Percentiles rank a stretch among this genome's conserved stretches.
These are phyloP conservation scores for Melanogaster broomeanus DNA, from an alignment of 768 basidiomycete species.

Conservation along the genomic window DNA sequence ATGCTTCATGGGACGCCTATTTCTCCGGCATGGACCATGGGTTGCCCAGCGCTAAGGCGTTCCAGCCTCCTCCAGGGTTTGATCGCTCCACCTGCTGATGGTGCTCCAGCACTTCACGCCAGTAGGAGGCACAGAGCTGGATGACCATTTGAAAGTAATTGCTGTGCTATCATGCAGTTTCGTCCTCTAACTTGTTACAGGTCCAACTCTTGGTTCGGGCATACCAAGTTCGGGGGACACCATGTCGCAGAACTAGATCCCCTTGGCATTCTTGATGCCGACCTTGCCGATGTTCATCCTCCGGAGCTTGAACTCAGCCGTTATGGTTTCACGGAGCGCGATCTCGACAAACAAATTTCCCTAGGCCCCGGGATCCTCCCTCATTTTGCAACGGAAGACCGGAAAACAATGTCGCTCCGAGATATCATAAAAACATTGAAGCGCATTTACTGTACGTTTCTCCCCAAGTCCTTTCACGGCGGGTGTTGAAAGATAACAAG, in stretches of 20 bases:
- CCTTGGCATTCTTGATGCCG: constrained; percentile 88
- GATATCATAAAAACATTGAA: constrained; percentile 91
- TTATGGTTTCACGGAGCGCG: constrained; percentile 93
- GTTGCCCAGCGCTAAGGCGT: constrained; percentile 74
- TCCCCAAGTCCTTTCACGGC: background rate
- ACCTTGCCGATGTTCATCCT: constrained; percentile 75
- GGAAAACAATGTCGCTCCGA: constrained; percentile 83
- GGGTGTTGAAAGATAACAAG: constrained; percentile 38
- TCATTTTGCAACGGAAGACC: constrained; percentile 86
- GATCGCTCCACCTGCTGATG: constrained; percentile 72
- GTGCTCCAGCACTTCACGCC: constrained; percentile 76
- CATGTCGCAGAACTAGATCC: constrained; percentile 96
- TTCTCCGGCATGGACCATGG: constrained; percentile 94
- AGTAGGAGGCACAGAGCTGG: constrained; percentile 72
- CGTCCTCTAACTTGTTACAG: constrained; percentile 41
- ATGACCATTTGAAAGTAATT: constrained; percentile 91
- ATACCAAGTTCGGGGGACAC: constrained; percentile 98
- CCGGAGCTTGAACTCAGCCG: constrained; percentile 92
- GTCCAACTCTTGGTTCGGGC: constrained; percentile 97
- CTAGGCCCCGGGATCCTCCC: constrained; percentile 96
- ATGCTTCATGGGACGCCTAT: constrained; percentile 93
- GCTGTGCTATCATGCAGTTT: background rate
- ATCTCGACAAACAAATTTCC: constrained; percentile 91
- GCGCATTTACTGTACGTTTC: constrained; percentile 87
- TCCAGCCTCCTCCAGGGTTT: constrained; percentile 79